Base-by-base conservation (phyloP, 768 basidiomycete species). In the Leccinum aurantiacum region DNA sequence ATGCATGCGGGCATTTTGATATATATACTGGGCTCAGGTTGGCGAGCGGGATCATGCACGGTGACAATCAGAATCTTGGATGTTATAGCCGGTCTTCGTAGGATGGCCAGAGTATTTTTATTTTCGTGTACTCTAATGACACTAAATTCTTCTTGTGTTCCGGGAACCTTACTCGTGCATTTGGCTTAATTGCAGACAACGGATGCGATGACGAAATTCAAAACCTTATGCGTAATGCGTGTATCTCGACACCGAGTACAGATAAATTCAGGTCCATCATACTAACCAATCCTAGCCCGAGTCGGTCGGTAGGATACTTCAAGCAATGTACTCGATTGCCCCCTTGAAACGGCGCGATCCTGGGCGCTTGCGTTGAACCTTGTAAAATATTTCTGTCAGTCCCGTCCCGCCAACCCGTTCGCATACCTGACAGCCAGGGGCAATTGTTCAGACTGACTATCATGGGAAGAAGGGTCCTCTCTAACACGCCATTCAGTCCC, bases 201-300 rank as follows among this genome's bases (percentile, higher is more conserved):
- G 58, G 53, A 29, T 41, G 35, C 37, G 33, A 56, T 70, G 62
- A 58, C 60, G 69, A 60, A 57, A 71, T 63, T 33, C 52, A 29
- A 58, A 56, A 60, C 50, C 53, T 60, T 60, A 35, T 57, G 51
- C 59, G 53, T 60, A 38, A 57, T 52, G 41, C 48, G 52, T 66
- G 59, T 62, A 70, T 59, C 50, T 61, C 56, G 57, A 59, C 17
- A 25, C 63, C 61, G 33, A 66, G 65, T 60, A 54, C 31, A 65
- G 71, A 29, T 60, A 72, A 57, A 71, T 71, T 71, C 63, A 71
- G 70, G 71, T 38, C 57, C 60, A 10, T 54, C n/a, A 49, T 57
- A 49, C 54, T 56, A 53, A 27, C 38, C 14, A 6, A 63, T 51
- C 37, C 55, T 56, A 46, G 25, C 53, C 50, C 29, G 29, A 29